Evolutionary conservation across 176 grass and related monocot genomes (phyloP).

Genomic region (Neostapfia colusana): DNA sequence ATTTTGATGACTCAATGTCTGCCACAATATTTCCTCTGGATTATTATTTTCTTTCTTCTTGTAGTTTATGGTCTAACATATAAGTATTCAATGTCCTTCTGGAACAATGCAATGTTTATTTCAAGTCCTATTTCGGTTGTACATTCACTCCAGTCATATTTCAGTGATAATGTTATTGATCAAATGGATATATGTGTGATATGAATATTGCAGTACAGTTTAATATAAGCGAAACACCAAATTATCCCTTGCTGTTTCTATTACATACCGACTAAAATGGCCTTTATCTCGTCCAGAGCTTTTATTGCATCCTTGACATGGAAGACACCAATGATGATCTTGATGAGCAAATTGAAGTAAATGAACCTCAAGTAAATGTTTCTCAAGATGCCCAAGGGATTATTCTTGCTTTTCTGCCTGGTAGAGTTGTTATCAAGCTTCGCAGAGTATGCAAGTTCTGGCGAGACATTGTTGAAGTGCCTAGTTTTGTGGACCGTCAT

Average conservation of each 20-base stretch:
- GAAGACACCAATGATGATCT: constrained; percentile 30
- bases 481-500: constrained; percentile 43
- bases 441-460: constrained; percentile 44
- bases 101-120: neutral
- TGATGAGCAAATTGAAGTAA: constrained; percentile 34
- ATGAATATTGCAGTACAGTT: constrained; percentile 2
- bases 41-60: neutral
- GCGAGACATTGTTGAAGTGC: constrained; percentile 40
- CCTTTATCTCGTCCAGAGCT: constrained; percentile 31
- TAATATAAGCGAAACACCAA: neutral
- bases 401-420: constrained; percentile 45
- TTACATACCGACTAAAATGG: constrained; percentile 18
- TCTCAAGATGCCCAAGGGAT: constrained; percentile 44
- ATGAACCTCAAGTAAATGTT: constrained; percentile 26
- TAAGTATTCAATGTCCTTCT: neutral
- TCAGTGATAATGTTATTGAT: constrained; percentile 21
- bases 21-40: neutral
- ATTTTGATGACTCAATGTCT: neutral
- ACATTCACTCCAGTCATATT: neutral
- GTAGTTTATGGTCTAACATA: neutral
- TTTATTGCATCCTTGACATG: constrained; percentile 36
- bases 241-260: neutral
- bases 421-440: constrained; percentile 43
- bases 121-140: constrained; percentile 7
- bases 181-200: constrained; percentile 10